Percentiles rank a stretch among this genome's conserved stretches.
These are phyloP conservation scores for Skeletonema menzelii DNA, from an alignment of 108 stramenopile species.

Conservation along the genomic window DNA sequence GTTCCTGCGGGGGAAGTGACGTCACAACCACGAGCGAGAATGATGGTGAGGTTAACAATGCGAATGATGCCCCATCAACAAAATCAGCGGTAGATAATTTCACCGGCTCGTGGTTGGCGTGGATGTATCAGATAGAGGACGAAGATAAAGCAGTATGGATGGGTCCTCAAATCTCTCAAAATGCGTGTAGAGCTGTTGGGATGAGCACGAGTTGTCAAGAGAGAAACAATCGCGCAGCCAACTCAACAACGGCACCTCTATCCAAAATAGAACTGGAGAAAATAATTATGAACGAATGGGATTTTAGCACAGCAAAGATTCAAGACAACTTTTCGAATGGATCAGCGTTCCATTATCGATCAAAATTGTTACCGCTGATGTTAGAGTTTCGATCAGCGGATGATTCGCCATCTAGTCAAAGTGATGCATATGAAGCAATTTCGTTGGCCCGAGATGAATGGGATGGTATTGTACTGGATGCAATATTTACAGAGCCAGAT, in stretches of 20 bases:
- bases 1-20: constrained; percentile 34
- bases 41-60: constrained; percentile 5
- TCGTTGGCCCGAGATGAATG: constrained; percentile 54
- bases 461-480: constrained; percentile 64
- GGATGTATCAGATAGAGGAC: constrained; percentile 3
- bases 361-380: constrained; percentile 67
- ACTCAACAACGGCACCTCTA: constrained; percentile 10
- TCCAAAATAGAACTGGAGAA: constrained; percentile 27
- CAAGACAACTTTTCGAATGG: constrained; percentile 95
- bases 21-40: neutral
- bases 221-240: neutral
- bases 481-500: constrained; percentile 97
- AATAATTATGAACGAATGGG: constrained; percentile 71
- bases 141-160: constrained; percentile 25
- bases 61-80: neutral
- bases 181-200: constrained; percentile 3
- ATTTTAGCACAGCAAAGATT: constrained; percentile 90
- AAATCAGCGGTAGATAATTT: neutral
- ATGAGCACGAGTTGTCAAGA: constrained; percentile 1
- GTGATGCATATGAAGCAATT: constrained; percentile 3
- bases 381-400: constrained; percentile 16
- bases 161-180: constrained; percentile 55
- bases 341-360: constrained; percentile 96
- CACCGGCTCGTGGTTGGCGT: constrained; percentile 34
- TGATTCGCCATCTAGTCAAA: constrained; percentile 7